Conservation (phyloP, 2,329 filamentous ascomycete species). For the Paecilomyces variotii region DNA sequence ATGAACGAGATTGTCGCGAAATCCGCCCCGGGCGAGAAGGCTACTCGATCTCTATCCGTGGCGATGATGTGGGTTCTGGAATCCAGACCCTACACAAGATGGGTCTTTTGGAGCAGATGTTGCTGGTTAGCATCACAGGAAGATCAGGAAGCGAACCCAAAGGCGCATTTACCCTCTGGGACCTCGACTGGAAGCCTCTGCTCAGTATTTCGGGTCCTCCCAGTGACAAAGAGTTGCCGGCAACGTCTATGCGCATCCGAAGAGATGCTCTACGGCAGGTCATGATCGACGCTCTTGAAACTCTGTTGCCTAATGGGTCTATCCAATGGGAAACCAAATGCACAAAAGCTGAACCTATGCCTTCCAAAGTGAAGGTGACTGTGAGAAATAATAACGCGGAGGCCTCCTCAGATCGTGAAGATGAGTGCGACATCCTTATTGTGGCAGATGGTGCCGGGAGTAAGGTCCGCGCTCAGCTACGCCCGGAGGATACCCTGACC, state of each 20-base stretch:
- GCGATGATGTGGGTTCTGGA: constrained; percentile 13
- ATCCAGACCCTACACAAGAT: constrained; percentile 17
- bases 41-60: constrained; percentile 19
- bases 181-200: constrained; percentile 4
- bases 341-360: constrained; percentile 1
- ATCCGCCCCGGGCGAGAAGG: constrained; percentile 14
- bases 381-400: neutral
- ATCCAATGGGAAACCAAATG: constrained; percentile 10
- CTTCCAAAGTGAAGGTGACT: constrained; percentile 2
- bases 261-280: constrained; percentile 10
- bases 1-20: constrained; percentile 35
- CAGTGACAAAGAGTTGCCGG: neutral
- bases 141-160: neutral
- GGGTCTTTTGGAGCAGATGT: constrained; percentile 12
- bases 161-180: constrained; percentile 4
- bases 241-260: constrained; percentile 9
- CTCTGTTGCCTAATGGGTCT: neutral
- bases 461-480: constrained; percentile 31
- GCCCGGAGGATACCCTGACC: constrained; percentile 32
- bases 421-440: constrained; percentile 33
- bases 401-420: constrained; percentile 4
- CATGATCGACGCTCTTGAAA: constrained; percentile 15
- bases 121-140: constrained; percentile 9
- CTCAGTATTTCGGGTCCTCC: neutral
- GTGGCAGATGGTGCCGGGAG: constrained; percentile 40